Base-by-base conservation (phyloP, 768 basidiomycete genomes). In the Tylopilus sp. region DNA sequence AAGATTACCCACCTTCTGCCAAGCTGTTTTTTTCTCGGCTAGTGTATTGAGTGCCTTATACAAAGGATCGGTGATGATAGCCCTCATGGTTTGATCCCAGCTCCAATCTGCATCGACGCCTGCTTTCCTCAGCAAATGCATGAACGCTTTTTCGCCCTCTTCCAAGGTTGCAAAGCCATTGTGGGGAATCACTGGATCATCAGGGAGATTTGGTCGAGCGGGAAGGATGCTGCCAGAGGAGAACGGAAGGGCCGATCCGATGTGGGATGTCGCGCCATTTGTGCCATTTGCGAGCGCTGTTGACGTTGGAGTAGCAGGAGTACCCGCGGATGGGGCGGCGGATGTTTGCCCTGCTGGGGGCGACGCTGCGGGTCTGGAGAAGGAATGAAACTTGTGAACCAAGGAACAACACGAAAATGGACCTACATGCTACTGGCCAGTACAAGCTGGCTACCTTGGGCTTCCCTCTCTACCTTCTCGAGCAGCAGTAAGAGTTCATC, bases 51-150 rank as follows among this genome's bases (percentile, higher is more conserved):
- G 77, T 40, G 93, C 88, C 74, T 92, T 95, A 74, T 98, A 99
- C 57, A 97, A 71, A 40, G 97, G 95, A 75, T 98, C 95, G 61
- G 93, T 98, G 71, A 99, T 95, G 70, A 97, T 93, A 61, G 91
- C 88, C 66, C 95, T 82, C 91, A 98, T 97, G 47, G 94, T 93
- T 73, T 91, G 85, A 69, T 99, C 97, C 97, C 97, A 99, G 31
- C 92, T 92, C 90, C 91, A 98, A 57, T 79, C 85, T 40, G 88
- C 84, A 69, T 92, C 91, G 39, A 98, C 88, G 28, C 91, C 91
- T 41, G 90, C 87, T 71, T 91, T 92, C 60, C 86, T 80, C 59
- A 99, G 71, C 50, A 99, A 74, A 72, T 90, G 90, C 63, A 85
- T 82, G 69, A 99, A 99, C 12, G 95, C 97, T 64, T 90, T 89